These are phyloP conservation scores for Suillus subalutaceus DNA, from an alignment of 768 basidiomycete species.

Conservation along the genomic window DNA sequence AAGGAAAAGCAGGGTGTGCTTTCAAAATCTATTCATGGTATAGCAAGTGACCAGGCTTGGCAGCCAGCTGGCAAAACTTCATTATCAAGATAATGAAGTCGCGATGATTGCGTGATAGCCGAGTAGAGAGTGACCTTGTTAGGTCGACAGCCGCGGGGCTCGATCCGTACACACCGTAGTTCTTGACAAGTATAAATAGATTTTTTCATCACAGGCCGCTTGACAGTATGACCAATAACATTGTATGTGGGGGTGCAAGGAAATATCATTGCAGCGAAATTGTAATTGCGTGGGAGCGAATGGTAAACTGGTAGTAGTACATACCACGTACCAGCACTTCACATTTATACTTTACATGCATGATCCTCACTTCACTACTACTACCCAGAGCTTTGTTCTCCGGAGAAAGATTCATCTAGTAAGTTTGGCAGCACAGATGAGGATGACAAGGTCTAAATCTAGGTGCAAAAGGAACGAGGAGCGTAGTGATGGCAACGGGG, in stretches of 20 bases:
- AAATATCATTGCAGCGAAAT: no score
- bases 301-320: no score
- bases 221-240: no score
- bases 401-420: not conserved
- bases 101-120: conserved; percentile 3
- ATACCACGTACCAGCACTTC: no score
- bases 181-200: no score
- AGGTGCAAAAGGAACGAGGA: not conserved
- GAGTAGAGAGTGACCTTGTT: not conserved
- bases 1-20: not conserved
- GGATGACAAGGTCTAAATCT: not conserved
- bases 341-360: no score
- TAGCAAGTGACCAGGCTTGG: not conserved
- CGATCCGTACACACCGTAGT: not conserved
- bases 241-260: no score
- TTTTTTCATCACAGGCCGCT: no score
- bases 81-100: conserved; percentile 1
- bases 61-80: not conserved
- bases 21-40: not conserved
- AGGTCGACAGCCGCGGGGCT: not conserved
- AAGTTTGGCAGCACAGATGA: not conserved
- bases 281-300: no score
- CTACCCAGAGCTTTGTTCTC: not conserved
- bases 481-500: no score
- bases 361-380: not conserved